Evolutionary conservation across 2,329 filamentous ascomycete species (phyloP), one percentile per base, ranked within the genome.

Genomic region (Aspergillus transmontanensis): DNA sequence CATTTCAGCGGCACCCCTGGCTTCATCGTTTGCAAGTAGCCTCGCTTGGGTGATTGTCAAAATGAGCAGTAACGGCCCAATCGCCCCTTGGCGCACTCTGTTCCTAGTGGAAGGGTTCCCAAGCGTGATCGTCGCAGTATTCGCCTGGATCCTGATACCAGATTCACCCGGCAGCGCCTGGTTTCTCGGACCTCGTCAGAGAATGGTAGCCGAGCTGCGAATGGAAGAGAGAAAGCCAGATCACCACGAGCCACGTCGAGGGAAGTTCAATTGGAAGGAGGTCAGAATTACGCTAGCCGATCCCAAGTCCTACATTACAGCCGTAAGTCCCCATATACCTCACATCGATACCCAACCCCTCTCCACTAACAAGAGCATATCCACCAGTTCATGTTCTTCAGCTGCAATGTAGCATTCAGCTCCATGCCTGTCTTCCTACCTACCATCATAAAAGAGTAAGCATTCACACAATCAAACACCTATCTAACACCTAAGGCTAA

Each of bases 391-490:
- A 96, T 96, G 86, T 92, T 96, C 82, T 93, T 96, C 81, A 87
- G 90, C 76, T 89, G 90, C 73, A 96, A 97, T 78, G 90, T 96
- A 75, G 90, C 93, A 14, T 97, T 96, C 81, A 89, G 89, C 72
- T 94, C 91, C 26, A 88, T 96, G 74, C 93, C 93, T 3, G 91
- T 95, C 56, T 96, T 96, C 75, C 84, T 96, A 3, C 93, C 93
- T 41, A 93, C 90, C 28, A 92, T 96, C 66, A 85, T 96, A 54
- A 82, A 83, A 64, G 86, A 89, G 73, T 82, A 70, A 61, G 76
- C 10, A 39, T 26, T 16, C 45, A 26, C 45, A 9, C 19, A 14
- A 11, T 6, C 21, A 11, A 23, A 9, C 28, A 41, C 36, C n/a
- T 14, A 19, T 30, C 30, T 6, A 41, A 55, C 21, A 6, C 3